phyloP scores from a whole-genome alignment of 176 grass and related monocot genomes.

The Miscanthus lutarioriparius region DNA sequence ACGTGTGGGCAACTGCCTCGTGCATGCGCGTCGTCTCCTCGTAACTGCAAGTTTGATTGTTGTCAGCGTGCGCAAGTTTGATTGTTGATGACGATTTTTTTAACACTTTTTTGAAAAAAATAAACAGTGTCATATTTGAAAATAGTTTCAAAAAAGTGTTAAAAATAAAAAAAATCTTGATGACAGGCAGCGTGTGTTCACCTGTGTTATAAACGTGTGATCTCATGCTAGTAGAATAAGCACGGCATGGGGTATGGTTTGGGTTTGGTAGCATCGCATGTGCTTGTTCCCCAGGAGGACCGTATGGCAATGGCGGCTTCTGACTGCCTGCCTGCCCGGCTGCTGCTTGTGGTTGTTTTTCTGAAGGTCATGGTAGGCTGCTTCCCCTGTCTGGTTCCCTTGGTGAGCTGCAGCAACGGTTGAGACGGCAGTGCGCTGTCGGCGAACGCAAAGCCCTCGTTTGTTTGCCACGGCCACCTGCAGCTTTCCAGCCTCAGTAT shows the following conservation, averaged over 20 bases:
- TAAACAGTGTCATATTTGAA: no score
- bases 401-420: not conserved
- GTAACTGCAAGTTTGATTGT: slow-evolving; percentile 31
- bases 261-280: not conserved
- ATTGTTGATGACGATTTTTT: not conserved
- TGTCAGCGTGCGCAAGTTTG: not conserved
- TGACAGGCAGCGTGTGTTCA: not conserved
- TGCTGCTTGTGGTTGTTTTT: not conserved
- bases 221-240: not conserved
- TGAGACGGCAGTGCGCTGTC: not conserved
- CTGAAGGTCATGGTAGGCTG: not conserved
- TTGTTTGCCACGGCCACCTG: slow-evolving; percentile 1
- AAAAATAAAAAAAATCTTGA: no score
- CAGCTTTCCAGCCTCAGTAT: not conserved
- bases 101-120: no score
- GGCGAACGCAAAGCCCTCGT: not conserved
- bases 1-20: not conserved
- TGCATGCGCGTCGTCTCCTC: slow-evolving; percentile 15
- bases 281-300: not conserved
- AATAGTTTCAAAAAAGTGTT: no score
- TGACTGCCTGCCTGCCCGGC: not conserved
- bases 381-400: not conserved
- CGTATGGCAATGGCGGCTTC: not conserved
- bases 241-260: not conserved
- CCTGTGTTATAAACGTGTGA: not conserved